A percentile compares a stretch with the other conserved stretches of the same genome.
These are phyloP conservation scores for Sporothrix brunneoviolacea DNA, from an alignment of 2,329 filamentous ascomycete genomes.

Conservation along the genomic window DNA sequence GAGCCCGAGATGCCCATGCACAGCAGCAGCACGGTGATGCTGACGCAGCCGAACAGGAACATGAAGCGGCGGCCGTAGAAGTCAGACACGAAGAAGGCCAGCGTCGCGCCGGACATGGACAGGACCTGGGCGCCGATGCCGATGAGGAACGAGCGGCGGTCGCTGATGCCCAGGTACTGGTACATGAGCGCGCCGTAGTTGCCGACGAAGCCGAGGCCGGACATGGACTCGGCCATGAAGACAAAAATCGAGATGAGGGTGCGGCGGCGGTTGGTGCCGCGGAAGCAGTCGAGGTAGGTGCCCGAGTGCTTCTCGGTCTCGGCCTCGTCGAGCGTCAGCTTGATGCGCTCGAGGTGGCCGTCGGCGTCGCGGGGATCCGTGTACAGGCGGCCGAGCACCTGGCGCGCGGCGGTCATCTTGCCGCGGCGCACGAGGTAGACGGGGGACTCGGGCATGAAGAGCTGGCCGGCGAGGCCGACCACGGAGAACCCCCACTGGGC, in stretches of 20 bases:
- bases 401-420: slow-evolving; percentile 27
- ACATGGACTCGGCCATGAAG: slow-evolving; percentile 24
- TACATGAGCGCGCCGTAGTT: slow-evolving; percentile 10
- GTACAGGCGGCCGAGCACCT: slow-evolving; percentile 2
- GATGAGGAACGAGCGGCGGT: slow-evolving; percentile 21
- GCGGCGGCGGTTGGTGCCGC: slow-evolving; percentile 27
- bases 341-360: slow-evolving; percentile 34
- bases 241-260: slow-evolving; percentile 45
- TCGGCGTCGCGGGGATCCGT: slow-evolving; percentile 2
- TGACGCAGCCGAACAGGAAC: slow-evolving; percentile 5
- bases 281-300: slow-evolving; percentile 30
- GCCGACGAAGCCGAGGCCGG: slow-evolving; percentile 7
- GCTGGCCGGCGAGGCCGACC: slow-evolving; percentile 36
- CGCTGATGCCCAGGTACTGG: slow-evolving; percentile 19
- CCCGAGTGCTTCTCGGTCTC: slow-evolving; percentile 31
- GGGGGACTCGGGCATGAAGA: slow-evolving; percentile 28
- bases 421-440: slow-evolving; percentile 6
- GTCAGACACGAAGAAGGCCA: slow-evolving; percentile 15
- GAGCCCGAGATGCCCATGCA: slow-evolving; percentile 22
- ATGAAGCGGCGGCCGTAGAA: slow-evolving; percentile 10
- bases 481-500: slow-evolving; percentile 44
- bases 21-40: slow-evolving; percentile 26
- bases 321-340: slow-evolving; percentile 50
- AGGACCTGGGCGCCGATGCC: slow-evolving; percentile 32
- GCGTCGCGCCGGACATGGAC: slow-evolving; percentile 33